Conservation (phyloP, 108 stramenopile genomes). For the Cyclotella atomus region DNA sequence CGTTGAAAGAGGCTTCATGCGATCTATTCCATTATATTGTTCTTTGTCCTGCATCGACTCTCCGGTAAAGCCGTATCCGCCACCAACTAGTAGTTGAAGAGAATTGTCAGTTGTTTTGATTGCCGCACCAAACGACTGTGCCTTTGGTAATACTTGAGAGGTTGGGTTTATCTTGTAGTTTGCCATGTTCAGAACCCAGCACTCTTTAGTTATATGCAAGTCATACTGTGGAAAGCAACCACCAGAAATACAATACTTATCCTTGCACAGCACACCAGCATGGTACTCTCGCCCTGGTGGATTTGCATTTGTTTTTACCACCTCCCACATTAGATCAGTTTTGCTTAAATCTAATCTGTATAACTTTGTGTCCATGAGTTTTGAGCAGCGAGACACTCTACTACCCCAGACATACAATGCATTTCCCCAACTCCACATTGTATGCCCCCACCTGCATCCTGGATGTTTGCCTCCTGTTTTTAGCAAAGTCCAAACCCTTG, state of each 20-base stretch:
- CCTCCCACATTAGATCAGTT: neutral
- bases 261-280: constrained; percentile 28
- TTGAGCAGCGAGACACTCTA: neutral
- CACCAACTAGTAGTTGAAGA: constrained; percentile 9
- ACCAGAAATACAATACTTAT: constrained; percentile 20
- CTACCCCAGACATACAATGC: constrained; percentile 26
- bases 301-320: constrained; percentile 1
- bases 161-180: constrained; percentile 4
- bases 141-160: constrained; percentile 14
- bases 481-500: constrained; percentile 25
- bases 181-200: constrained; percentile 6
- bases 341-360: neutral
- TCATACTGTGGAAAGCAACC: neutral
- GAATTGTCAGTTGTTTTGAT: constrained; percentile 1
- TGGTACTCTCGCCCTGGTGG: constrained; percentile 8
- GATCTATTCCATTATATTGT: neutral
- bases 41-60: neutral
- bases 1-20: neutral
- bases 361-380: neutral
- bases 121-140: constrained; percentile 9
- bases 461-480: constrained; percentile 15
- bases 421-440: constrained; percentile 12
- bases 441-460: constrained; percentile 20
- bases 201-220: neutral
- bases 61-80: constrained; percentile 13